A percentile compares a stretch with the other conserved stretches of the same genome.
Conservation (phyloP, 2,329 filamentous ascomycete genomes). For the Geosmithia putterillii region DNA sequence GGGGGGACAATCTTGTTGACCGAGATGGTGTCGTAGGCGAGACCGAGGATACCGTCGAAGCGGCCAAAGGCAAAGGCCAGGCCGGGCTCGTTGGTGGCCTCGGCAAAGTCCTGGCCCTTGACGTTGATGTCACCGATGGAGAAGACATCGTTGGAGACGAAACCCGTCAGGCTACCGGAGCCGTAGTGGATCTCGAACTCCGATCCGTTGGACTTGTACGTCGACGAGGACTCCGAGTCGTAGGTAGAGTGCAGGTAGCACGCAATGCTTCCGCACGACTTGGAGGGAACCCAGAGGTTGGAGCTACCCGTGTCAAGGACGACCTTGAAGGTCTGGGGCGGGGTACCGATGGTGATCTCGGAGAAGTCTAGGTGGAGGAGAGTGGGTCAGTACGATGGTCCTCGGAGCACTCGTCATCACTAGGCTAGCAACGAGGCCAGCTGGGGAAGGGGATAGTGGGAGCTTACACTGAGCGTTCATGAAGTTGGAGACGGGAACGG, state of each 20-base stretch:
- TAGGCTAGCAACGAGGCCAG: conserved; percentile 4
- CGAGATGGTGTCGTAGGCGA: conserved; percentile 93
- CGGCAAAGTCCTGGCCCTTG: conserved; percentile 86
- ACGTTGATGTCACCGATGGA: conserved; percentile 81
- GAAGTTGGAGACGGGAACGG: conserved; percentile 90
- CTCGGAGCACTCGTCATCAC: conserved; percentile 1
- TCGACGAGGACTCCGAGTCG: conserved; percentile 77
- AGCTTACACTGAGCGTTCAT: conserved; percentile 92
- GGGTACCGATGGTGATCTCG: conserved; percentile 84
- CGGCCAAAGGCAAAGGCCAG: conserved; percentile 95
- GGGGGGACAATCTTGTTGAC: conserved; percentile 91
- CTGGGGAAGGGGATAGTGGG: not conserved
- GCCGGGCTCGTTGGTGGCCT: conserved; percentile 90
- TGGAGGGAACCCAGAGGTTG: conserved; percentile 95
- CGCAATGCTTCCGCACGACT: conserved; percentile 84
- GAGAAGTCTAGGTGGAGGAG: conserved; percentile 63
- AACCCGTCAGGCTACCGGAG: conserved; percentile 86
- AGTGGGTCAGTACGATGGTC: not conserved
- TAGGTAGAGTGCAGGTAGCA: conserved; percentile 98
- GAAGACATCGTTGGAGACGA: conserved; percentile 79
- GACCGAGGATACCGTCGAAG: conserved; percentile 92
- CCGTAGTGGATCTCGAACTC: conserved; percentile 91
- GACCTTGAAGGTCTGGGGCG: conserved; percentile 94
- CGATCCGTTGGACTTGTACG: conserved; percentile 88
- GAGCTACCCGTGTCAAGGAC: conserved; percentile 97